These are phyloP conservation scores for Hanseniaspora singularis DNA, from an alignment of 805 yeast species.

Conservation along the genomic window DNA sequence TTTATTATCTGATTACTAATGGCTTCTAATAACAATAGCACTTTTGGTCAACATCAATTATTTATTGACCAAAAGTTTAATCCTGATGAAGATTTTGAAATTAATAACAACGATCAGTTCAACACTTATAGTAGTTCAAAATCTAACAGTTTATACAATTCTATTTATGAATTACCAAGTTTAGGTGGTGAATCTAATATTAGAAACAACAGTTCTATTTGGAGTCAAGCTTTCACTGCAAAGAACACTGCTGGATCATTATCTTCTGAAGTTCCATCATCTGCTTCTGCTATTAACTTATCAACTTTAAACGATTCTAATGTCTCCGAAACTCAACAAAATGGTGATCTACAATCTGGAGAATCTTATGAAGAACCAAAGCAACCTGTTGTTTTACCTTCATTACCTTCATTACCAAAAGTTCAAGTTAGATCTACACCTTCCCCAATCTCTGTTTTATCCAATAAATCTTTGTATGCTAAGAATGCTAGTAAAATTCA, in stretches of 20 bases:
- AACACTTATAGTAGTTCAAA: background rate
- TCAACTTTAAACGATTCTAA: conserved; percentile 12
- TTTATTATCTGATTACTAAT: background rate
- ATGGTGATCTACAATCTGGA: background rate
- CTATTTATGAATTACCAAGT: conserved; percentile 4
- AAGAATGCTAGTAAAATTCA: conserved; percentile 49
- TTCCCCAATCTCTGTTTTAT: conserved; percentile 19
- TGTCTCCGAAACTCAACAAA: conserved; percentile 9
- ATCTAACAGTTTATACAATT: background rate
- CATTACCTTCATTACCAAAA: conserved; percentile 14
- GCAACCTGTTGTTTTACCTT: conserved; percentile 14
- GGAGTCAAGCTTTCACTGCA: conserved; percentile 1
- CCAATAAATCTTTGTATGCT: conserved; percentile 22
- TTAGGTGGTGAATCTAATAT: background rate
- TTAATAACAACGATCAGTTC: background rate
- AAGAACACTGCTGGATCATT: conserved; percentile 17
- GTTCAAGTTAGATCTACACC: background rate
- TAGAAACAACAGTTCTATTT: conserved; percentile 5
- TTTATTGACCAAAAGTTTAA: conserved; percentile 14
- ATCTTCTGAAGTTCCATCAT: conserved; percentile 17
- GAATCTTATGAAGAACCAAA: background rate
- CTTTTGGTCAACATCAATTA: conserved; percentile 13
- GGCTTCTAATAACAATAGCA: conserved; percentile 7
- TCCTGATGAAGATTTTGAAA: conserved; percentile 13
- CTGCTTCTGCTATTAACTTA: conserved; percentile 20